Conservation (phyloP, 1,284 basidiomycete genomes). For the Gomphus bonarii region DNA sequence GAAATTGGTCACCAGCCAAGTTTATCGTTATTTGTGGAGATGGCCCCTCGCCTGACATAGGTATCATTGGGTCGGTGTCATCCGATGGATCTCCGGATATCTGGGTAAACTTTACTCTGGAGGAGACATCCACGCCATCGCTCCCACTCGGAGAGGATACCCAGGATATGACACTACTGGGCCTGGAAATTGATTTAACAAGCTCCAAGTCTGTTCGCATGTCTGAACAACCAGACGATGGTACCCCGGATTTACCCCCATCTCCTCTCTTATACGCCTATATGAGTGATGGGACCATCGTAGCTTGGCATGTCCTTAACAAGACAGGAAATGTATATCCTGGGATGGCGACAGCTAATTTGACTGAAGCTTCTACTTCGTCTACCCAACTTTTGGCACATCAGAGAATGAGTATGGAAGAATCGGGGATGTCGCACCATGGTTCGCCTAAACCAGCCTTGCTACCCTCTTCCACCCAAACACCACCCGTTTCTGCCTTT, state of each 20-base stretch:
- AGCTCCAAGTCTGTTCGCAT: slow-evolving; percentile 31
- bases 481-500: slow-evolving; percentile 12
- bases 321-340: slow-evolving; percentile 38
- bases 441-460: neutral
- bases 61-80: slow-evolving; percentile 45
- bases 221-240: slow-evolving; percentile 36
- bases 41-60: slow-evolving; percentile 66
- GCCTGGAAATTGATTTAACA: slow-evolving; percentile 63
- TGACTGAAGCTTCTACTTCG: slow-evolving; percentile 5
- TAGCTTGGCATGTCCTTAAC: slow-evolving; percentile 68
- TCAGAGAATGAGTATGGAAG: neutral
- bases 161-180: slow-evolving; percentile 65
- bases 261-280: slow-evolving; percentile 69
- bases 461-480: neutral
- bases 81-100: slow-evolving; percentile 23
- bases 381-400: neutral
- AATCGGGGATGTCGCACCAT: neutral
- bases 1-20: slow-evolving; percentile 56
- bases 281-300: slow-evolving; percentile 70
- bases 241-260: slow-evolving; percentile 33
- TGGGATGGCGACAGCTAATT: slow-evolving; percentile 33
- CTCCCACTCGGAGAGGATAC: slow-evolving; percentile 63
- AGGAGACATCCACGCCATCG: slow-evolving; percentile 58
- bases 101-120: slow-evolving; percentile 67
- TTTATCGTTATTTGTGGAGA: slow-evolving; percentile 63